These are phyloP conservation scores for Rhodomyrtus tomentosa DNA, from an alignment of 345 rosid species.

Conservation along the genomic window DNA sequence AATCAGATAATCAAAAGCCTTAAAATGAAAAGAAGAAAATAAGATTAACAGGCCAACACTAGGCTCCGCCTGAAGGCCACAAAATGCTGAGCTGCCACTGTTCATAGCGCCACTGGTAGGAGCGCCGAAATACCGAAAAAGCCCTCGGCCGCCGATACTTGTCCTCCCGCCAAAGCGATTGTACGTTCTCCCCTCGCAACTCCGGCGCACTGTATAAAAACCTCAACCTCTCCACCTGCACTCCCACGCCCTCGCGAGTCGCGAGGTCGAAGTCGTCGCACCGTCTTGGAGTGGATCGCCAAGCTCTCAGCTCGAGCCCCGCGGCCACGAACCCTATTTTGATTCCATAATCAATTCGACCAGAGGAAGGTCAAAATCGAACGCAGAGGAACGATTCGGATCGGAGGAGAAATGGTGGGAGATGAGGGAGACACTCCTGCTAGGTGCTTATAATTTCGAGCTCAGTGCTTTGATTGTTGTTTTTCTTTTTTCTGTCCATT, in stretches of 20 bases:
- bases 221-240: background rate
- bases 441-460: constrained; percentile 18
- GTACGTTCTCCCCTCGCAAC: background rate
- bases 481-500: background rate
- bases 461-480: background rate
- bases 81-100: background rate
- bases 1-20: background rate
- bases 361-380: background rate
- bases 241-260: too few relatives aligned
- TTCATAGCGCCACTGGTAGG: background rate
- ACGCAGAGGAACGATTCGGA: background rate
- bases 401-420: constrained; percentile 6
- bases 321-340: background rate
- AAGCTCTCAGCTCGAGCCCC: background rate
- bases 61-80: background rate
- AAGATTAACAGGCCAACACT: background rate
- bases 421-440: constrained; percentile 47
- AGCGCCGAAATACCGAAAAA: background rate
- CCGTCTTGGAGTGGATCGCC: background rate
- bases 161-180: background rate
- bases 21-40: background rate
- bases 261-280: background rate
- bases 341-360: background rate
- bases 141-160: background rate
- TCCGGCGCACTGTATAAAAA: background rate